Conservation (phyloP, 257 asterid genomes). For the Solanum bukasovii region DNA sequence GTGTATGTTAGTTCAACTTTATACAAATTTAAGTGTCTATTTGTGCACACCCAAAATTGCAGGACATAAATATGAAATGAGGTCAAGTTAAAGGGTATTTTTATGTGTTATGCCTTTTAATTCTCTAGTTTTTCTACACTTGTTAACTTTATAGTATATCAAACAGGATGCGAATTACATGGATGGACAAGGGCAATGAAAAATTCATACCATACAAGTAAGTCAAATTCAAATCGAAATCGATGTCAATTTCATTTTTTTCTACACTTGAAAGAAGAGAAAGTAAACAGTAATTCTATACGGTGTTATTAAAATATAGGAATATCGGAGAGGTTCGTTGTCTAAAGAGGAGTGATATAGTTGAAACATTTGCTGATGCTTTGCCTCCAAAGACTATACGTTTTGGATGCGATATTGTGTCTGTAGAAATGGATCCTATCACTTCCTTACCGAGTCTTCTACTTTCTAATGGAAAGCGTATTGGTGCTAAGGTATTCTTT, state of each 20-base stretch:
- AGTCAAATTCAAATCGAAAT: background rate
- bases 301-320: background rate
- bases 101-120: background rate
- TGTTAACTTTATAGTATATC: background rate
- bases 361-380: slow-evolving; percentile 22
- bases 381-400: slow-evolving; percentile 18
- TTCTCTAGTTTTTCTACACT: background rate
- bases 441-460: slow-evolving; percentile 14
- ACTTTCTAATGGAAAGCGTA: slow-evolving; percentile 8
- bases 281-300: background rate
- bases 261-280: background rate
- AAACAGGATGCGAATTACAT: slow-evolving; percentile 8
- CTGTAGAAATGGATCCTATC: slow-evolving; percentile 9
- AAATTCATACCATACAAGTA: slow-evolving; percentile 9
- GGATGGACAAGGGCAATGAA: slow-evolving; percentile 14
- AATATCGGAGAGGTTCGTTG: slow-evolving; percentile 22
- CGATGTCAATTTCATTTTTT: background rate
- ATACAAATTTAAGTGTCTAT: too few relatives aligned
- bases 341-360: slow-evolving; percentile 24
- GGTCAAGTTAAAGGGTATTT: background rate
- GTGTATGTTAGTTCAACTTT: too few relatives aligned
- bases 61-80: too few relatives aligned
- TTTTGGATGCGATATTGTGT: slow-evolving; percentile 14
- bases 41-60: too few relatives aligned
- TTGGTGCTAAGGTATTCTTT: slow-evolving; percentile 18